These are phyloP conservation scores for Globisporangium emineosum DNA, from an alignment of 352 stramenopile genomes.

Conservation along the genomic window DNA sequence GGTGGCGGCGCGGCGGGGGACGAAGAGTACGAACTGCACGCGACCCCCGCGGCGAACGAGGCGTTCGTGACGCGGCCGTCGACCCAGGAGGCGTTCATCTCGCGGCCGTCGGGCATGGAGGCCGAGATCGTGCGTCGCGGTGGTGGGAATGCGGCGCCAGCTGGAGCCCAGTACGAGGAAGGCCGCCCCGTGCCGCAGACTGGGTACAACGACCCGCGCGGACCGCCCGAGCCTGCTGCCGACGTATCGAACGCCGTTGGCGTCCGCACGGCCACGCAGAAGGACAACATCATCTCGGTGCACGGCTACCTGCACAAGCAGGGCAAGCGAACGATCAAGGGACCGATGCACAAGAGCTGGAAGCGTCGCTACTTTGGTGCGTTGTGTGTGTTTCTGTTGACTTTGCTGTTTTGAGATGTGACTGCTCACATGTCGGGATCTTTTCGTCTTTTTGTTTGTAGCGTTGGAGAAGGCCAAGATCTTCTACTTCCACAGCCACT, in stretches of 20 bases:
- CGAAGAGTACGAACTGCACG: slow-evolving; percentile 65
- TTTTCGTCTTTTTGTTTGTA: slow-evolving; percentile 9
- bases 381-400: neutral
- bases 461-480: slow-evolving; percentile 85
- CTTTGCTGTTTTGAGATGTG: slow-evolving; percentile 48
- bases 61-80: slow-evolving; percentile 28
- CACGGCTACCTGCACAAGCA: slow-evolving; percentile 90
- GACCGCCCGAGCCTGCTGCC: slow-evolving; percentile 48
- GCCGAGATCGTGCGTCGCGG: slow-evolving; percentile 57
- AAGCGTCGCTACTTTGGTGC: slow-evolving; percentile 79
- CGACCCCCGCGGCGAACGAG: slow-evolving; percentile 56
- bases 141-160: neutral
- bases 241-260: slow-evolving; percentile 74
- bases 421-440: neutral
- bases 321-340: slow-evolving; percentile 85
- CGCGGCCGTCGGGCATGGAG: slow-evolving; percentile 42
- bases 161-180: slow-evolving; percentile 13
- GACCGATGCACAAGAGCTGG: slow-evolving; percentile 85
- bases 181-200: slow-evolving; percentile 24
- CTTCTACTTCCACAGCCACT: slow-evolving; percentile 86
- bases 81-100: slow-evolving; percentile 30
- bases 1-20: slow-evolving; percentile 16
- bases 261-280: slow-evolving; percentile 19
- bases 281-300: slow-evolving; percentile 87
- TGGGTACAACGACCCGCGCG: slow-evolving; percentile 39